Percentiles rank a stretch among this genome's conserved stretches.
phyloP scores from a whole-genome alignment of 768 basidiomycete genomes.

The Rhodotorula babjevae region DNA sequence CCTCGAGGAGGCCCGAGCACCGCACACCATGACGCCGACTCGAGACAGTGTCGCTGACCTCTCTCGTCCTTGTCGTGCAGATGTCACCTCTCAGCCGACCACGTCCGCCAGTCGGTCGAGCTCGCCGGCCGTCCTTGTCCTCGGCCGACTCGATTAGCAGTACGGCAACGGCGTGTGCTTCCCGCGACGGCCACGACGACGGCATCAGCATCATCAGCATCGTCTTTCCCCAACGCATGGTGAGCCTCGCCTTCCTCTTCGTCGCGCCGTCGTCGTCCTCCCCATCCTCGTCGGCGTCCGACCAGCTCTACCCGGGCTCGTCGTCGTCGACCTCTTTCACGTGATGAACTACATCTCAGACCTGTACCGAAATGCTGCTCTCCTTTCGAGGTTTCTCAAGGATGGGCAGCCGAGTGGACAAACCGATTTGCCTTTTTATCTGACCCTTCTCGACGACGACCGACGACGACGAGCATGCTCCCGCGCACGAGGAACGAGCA shows the following conservation, averaged over 20 bases:
- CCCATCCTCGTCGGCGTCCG: no score
- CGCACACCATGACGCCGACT: neutral
- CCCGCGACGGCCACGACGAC: no score
- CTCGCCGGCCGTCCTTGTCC: neutral
- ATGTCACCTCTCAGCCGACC: no score
- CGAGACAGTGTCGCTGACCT: no score
- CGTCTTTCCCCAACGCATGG: neutral
- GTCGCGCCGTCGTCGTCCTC: neutral
- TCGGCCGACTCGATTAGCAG: no score
- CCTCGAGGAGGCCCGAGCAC: no score
- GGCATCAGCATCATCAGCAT: no score
- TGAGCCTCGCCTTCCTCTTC: neutral
- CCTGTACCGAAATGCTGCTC: slow-evolving; percentile 17
- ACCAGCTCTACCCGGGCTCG: no score
- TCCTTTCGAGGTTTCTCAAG: neutral
- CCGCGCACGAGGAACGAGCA: no score
- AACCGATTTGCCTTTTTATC: slow-evolving; percentile 25
- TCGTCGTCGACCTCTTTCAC: neutral
- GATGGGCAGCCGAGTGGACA: slow-evolving; percentile 4
- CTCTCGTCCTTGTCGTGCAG: no score
- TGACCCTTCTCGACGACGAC: neutral
- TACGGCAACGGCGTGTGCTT: no score
- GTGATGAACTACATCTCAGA: slow-evolving; percentile 31
- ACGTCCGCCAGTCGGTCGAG: neutral
- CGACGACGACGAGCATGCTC: no score